phyloP scores from a whole-genome alignment of 2,329 filamentous ascomycete genomes.

The Ceratocystis eucalypticola region DNA sequence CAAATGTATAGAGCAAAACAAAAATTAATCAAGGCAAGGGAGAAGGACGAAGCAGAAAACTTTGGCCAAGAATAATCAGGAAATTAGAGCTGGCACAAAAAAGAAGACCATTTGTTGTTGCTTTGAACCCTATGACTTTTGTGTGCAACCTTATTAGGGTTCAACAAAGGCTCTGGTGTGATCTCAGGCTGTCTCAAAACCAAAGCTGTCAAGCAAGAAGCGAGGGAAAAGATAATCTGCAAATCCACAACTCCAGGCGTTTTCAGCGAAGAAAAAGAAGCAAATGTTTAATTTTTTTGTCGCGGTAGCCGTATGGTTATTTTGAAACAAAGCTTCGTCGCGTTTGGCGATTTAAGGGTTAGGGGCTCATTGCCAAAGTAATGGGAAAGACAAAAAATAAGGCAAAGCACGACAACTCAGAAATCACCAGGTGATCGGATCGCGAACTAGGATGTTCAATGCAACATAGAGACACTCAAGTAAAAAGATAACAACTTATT shows the following conservation, averaged over 20 bases:
- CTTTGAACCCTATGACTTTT: no score
- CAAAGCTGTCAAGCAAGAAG: not conserved
- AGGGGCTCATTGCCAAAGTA: not conserved
- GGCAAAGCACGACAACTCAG: not conserved
- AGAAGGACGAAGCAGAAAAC: no score
- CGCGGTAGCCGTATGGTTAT: not conserved
- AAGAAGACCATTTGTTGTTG: no score
- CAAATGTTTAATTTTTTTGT: not conserved
- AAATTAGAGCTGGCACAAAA: no score
- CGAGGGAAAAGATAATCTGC: not conserved
- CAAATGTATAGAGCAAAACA: not conserved
- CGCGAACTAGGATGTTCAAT: not conserved
- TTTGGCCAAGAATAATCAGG: no score
- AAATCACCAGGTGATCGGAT: not conserved
- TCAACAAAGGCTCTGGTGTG: no score
- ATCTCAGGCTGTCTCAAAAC: no score
- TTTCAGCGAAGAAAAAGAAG: not conserved
- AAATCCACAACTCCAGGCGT: not conserved
- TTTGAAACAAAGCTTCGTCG: constrained; percentile 4
- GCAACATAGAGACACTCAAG: not conserved
- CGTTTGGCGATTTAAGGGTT: constrained; percentile 3
- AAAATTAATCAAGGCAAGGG: not conserved
- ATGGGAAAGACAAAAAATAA: no score
- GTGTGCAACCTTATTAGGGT: no score
- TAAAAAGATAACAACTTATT: not conserved